Evolutionary conservation across 1,284 basidiomycete species (phyloP), one percentile per base, ranked within the genome.

Genomic region (Ganoderma leucocontextum): DNA sequence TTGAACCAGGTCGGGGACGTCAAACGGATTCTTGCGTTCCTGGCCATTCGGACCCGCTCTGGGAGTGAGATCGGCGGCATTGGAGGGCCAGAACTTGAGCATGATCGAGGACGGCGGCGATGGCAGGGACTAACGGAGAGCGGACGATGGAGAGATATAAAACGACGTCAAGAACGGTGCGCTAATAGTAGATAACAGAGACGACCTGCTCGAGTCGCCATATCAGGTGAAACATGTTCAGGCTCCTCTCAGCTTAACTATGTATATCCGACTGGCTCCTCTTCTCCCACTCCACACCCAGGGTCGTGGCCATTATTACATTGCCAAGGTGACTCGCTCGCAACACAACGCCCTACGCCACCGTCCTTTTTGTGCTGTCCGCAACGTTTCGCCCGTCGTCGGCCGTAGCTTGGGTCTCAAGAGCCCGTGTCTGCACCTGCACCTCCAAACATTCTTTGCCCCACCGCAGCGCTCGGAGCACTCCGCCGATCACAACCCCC

Each of bases 21-120:
- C 93, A 76, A 95, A 95, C 1, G 92, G 94, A 78, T 95, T 93
- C 70, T 78, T 72, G 73, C 83, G 85, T 74, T 91, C 89, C 66
- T 83, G 84, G 70, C 82, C 79, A 69, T 85, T 83, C 63, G 83
- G 79, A 66, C 76, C 83, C 13, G 88, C 87, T 72, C 87, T 86
- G 47, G 94, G 93, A 1, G 94, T 95, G 59, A 91, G 86, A 80
- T 93, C 91, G 74, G 90, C 91, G 72, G 89, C 81, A 49, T 86
- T 83, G 57, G 85, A 81, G 4, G 89, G 86, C 90, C 90, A 92
- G 70, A 91, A 82, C 77, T 89, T 90, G 74, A 93, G 83, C 88
- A 92, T 92, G 62, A 75, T 77, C 70, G 74, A 22, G 33, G 29
- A 36, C 15, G 42, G n/a, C 36, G 71, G 29, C 25, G 64, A 58